phyloP scores from a whole-genome alignment of 257 asterid genomes.

The Ligustrum vulgare region DNA sequence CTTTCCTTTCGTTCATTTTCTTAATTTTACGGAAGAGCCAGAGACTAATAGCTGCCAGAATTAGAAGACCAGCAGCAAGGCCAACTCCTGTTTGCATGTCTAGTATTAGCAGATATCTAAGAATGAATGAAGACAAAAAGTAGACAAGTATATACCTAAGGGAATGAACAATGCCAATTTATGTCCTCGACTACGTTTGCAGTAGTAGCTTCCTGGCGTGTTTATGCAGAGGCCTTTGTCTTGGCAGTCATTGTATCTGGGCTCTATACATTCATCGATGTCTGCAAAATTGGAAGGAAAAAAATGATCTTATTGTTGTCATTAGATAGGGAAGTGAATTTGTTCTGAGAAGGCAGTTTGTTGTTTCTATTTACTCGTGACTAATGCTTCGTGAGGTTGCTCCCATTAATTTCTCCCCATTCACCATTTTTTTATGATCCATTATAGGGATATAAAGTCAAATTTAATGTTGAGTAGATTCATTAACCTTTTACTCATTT shows the following conservation, averaged over 20 bases:
- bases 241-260: constrained; percentile 23
- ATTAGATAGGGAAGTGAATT: too few species aligned
- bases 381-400: background rate
- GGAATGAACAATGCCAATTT: constrained; percentile 12
- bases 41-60: background rate
- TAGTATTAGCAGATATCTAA: background rate
- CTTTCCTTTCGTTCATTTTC: constrained; percentile 8
- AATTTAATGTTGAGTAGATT: background rate
- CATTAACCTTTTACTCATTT: background rate
- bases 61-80: background rate
- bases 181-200: constrained; percentile 19
- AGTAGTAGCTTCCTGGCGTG: constrained; percentile 31
- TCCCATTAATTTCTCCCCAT: background rate
- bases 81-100: constrained; percentile 9
- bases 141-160: constrained; percentile 27
- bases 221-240: constrained; percentile 23
- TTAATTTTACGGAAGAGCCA: background rate
- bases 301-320: background rate
- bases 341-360: background rate
- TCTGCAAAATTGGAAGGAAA: constrained; percentile 14
- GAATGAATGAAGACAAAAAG: background rate
- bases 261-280: constrained; percentile 26
- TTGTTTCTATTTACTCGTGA: background rate
- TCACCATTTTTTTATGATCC: background rate
- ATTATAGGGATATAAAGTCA: background rate